Evolutionary conservation across 2,329 filamentous ascomycete species (phyloP).

Genomic region (Monosporascus sp.): DNA sequence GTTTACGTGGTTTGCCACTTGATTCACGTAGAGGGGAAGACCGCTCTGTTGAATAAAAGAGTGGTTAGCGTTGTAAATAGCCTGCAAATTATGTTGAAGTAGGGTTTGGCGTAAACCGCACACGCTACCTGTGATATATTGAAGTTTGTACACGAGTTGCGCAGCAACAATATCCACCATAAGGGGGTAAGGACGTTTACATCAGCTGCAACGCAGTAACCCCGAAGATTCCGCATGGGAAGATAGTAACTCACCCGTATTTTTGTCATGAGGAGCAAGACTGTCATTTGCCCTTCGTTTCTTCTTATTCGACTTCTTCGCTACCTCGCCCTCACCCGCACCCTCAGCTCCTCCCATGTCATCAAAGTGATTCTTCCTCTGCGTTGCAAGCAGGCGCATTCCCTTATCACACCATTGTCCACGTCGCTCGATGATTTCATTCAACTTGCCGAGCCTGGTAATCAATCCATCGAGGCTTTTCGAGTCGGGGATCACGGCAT

Average conservation of each 20-base stretch:
- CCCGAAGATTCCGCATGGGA: neutral
- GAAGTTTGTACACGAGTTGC: too few species aligned
- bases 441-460: slow-evolving; percentile 57
- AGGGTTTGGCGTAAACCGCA: too few species aligned
- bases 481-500: slow-evolving; percentile 57
- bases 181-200: too few species aligned
- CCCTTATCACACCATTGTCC: slow-evolving; percentile 65
- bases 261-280: slow-evolving; percentile 50
- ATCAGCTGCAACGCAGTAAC: too few species aligned
- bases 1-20: slow-evolving; percentile 43
- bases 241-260: slow-evolving; percentile 20
- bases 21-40: slow-evolving; percentile 50
- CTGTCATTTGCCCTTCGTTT: slow-evolving; percentile 69
- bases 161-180: too few species aligned
- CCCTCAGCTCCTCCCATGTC: slow-evolving; percentile 40
- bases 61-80: slow-evolving; percentile 11
- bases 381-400: slow-evolving; percentile 64
- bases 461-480: slow-evolving; percentile 60
- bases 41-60: slow-evolving; percentile 34
- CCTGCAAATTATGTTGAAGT: neutral
- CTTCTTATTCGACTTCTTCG: slow-evolving; percentile 64
- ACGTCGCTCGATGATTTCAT: slow-evolving; percentile 62
- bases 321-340: slow-evolving; percentile 42
- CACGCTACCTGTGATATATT: too few species aligned
- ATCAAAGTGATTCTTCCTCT: slow-evolving; percentile 58